Conservation (phyloP, 148 eudicot genomes). For the Vaccinium corymbosum region DNA sequence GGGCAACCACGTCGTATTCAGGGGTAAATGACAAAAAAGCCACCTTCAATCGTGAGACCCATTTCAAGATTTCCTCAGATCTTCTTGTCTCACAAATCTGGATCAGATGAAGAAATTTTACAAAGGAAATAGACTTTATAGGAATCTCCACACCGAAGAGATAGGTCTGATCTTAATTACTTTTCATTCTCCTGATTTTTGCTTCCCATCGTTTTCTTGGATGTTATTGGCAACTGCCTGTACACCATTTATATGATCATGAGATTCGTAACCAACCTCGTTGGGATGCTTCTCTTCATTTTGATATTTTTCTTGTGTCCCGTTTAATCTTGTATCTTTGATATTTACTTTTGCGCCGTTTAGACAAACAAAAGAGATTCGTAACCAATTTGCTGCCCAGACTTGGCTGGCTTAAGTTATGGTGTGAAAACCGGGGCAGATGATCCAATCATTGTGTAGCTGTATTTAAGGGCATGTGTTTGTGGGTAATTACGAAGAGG, state of each 20-base stretch:
- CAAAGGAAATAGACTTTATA: background rate
- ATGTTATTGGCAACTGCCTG: background rate
- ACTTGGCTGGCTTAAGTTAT: background rate
- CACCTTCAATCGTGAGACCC: constrained; percentile 38
- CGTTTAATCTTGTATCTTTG: no score
- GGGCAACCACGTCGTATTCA: constrained; percentile 39
- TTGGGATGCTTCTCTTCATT: no score
- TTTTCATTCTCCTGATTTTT: background rate
- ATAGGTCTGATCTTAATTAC: constrained; percentile 26
- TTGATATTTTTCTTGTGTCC: no score
- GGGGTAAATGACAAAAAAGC: constrained; percentile 32
- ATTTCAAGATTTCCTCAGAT: constrained; percentile 48
- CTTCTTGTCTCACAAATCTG: constrained; percentile 44
- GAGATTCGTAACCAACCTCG: no score
- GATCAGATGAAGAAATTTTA: constrained; percentile 10
- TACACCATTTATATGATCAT: background rate
- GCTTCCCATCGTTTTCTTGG: background rate
- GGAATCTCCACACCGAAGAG: constrained; percentile 27
- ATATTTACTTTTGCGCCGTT: no score
- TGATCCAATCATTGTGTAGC: background rate
- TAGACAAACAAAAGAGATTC: background rate
- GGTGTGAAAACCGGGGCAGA: background rate
- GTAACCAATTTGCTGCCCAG: background rate
- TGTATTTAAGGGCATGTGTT: background rate
- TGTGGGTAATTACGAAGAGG: background rate